Percentiles rank a stretch among this genome's conserved stretches.
phyloP scores from a whole-genome alignment of 306 rosid species.

The Vigna nakashimae region DNA sequence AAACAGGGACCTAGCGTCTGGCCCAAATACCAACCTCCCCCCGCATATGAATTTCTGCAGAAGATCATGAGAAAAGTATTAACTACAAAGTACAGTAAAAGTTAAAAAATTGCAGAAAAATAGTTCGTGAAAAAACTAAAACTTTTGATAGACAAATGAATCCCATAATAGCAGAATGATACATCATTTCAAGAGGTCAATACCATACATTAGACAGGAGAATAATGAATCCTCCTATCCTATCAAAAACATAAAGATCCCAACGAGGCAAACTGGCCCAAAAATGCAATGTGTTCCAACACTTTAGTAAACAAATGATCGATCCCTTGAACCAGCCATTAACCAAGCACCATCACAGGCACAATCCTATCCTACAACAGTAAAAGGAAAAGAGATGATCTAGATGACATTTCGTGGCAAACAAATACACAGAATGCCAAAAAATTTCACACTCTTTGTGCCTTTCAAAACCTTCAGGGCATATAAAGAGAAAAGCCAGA shows the following conservation, averaged over 20 bases:
- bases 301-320: background rate
- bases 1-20: constrained; percentile 85
- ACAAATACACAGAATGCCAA: constrained; percentile 1
- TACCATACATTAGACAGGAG: background rate
- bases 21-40: constrained; percentile 93
- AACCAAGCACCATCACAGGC: background rate
- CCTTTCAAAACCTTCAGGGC: background rate
- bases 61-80: constrained; percentile 34
- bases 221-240: constrained; percentile 8
- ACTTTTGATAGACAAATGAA: constrained; percentile 16
- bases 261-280: background rate
- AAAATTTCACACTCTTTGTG: background rate
- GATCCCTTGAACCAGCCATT: background rate
- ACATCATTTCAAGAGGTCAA: constrained; percentile 2
- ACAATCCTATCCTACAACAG: background rate
- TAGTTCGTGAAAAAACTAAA: constrained; percentile 6
- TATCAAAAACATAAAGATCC: constrained; percentile 18
- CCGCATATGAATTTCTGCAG: constrained; percentile 87
- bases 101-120: constrained; percentile 6
- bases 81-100: constrained; percentile 20
- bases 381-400: constrained; percentile 2
- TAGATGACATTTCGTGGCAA: constrained; percentile 10
- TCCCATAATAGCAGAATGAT: constrained; percentile 37
- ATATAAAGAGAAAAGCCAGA: background rate
- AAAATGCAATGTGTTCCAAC: constrained; percentile 15